Percentiles rank a stretch among this genome's conserved stretches.
Evolutionary conservation across 140 eudicot species (phyloP).

Genomic region (Senecio squalidus): DNA sequence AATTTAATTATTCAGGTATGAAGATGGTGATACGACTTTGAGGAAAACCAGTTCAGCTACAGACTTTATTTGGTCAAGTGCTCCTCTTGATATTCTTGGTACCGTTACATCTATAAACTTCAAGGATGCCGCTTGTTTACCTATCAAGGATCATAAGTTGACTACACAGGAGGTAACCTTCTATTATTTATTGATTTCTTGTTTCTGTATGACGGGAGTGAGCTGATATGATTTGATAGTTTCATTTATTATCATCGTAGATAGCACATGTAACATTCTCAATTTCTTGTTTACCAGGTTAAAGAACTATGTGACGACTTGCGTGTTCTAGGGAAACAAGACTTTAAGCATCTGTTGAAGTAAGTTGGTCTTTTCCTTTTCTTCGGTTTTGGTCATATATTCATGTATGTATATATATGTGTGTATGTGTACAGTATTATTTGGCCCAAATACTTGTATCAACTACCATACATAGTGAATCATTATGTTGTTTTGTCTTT

Average conservation of each 20-base stretch:
- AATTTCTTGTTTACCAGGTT: slow-evolving; percentile 35
- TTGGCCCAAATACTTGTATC: neutral
- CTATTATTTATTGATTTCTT: neutral
- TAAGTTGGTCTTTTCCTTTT: slow-evolving; percentile 23
- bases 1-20: slow-evolving; percentile 50
- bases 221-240: neutral
- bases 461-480: too few species aligned
- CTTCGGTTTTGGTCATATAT: neutral
- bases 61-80: slow-evolving; percentile 74
- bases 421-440: too few species aligned
- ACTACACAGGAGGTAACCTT: slow-evolving; percentile 79
- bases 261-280: neutral
- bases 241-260: neutral
- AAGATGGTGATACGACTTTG: slow-evolving; percentile 66
- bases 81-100: slow-evolving; percentile 79
- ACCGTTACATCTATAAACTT: slow-evolving; percentile 65
- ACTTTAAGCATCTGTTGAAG: slow-evolving; percentile 85
- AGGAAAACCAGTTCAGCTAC: slow-evolving; percentile 65
- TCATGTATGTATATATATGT: neutral
- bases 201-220: neutral
- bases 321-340: slow-evolving; percentile 88
- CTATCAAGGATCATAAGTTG: slow-evolving; percentile 62
- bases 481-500: too few species aligned
- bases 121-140: slow-evolving; percentile 34
- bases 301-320: slow-evolving; percentile 82